Evolutionary conservation across 306 rosid species (phyloP).

Genomic region (Dryas alaskensis): DNA sequence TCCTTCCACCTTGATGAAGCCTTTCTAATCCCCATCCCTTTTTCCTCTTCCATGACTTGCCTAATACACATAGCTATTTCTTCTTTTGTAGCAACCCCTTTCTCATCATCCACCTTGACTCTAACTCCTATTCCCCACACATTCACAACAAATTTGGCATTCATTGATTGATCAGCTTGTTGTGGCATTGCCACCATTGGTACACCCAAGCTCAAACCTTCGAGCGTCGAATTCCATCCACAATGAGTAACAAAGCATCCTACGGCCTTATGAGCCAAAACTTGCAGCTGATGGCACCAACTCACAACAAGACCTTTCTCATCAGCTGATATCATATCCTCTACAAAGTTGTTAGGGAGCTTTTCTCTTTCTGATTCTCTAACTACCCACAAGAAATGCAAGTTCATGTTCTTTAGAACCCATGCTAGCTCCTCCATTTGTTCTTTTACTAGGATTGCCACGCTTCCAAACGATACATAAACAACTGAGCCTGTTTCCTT

Average conservation of each 20-base stretch:
- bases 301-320: constrained; percentile 26
- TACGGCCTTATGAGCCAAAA: constrained; percentile 23
- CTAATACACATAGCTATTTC: constrained; percentile 2
- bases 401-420: constrained; percentile 1
- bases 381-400: constrained; percentile 25
- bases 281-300: constrained; percentile 27
- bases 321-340: constrained; percentile 2
- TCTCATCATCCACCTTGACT: constrained; percentile 12
- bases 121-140: constrained; percentile 28
- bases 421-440: constrained; percentile 30
- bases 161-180: constrained; percentile 28
- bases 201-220: constrained; percentile 30
- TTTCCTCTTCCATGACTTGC: constrained; percentile 20
- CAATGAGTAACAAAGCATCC: constrained; percentile 36
- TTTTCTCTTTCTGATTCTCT: constrained; percentile 20
- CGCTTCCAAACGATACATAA: constrained; percentile 35
- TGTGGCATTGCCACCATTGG: constrained; percentile 27
- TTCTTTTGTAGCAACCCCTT: constrained; percentile 11
- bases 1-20: constrained; percentile 10
- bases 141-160: constrained; percentile 21
- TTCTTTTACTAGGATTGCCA: constrained; percentile 1
- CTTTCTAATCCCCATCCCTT: not conserved
- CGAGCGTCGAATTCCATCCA: constrained; percentile 33
- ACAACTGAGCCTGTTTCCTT: constrained; percentile 22
- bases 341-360: constrained; percentile 18